A percentile compares a stretch with the other conserved stretches of the same genome.
phyloP scores from a whole-genome alignment of 164 flowering plant species.

The Pachysandra terminalis region DNA sequence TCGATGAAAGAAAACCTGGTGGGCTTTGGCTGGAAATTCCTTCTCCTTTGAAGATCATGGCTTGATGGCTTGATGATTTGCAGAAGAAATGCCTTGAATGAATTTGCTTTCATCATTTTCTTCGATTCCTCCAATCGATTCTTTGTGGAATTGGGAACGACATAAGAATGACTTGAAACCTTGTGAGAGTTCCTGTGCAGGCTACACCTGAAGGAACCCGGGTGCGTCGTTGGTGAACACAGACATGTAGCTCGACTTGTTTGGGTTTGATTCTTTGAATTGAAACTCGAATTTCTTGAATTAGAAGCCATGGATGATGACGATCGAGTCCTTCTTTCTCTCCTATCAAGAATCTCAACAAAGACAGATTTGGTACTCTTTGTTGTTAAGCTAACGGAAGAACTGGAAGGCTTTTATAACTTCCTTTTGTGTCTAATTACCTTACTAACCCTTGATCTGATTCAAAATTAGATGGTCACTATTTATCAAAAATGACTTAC shows the following conservation, averaged over 20 bases:
- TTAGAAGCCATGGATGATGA: constrained; percentile 16
- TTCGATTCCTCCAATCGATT: constrained; percentile 12
- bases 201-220: constrained; percentile 72
- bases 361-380: too few relatives aligned
- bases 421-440: neutral
- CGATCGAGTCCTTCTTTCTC: too few relatives aligned
- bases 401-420: neutral
- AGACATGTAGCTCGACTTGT: too few relatives aligned
- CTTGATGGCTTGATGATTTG: constrained; percentile 44
- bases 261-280: constrained; percentile 10
- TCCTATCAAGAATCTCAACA: neutral
- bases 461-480: too few relatives aligned
- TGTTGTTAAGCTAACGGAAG: too few relatives aligned
- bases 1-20: constrained; percentile 37
- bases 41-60: constrained; percentile 33
- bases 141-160: neutral
- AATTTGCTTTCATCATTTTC: constrained; percentile 12
- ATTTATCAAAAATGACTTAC: too few relatives aligned
- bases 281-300: constrained; percentile 1
- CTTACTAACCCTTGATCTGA: neutral
- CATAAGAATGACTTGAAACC: neutral
- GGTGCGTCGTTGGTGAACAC: constrained; percentile 67
- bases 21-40: constrained; percentile 42
- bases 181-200: constrained; percentile 32
- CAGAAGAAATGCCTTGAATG: constrained; percentile 27